Evolutionary conservation across 129 eudicot species (phyloP).

Genomic region (Oenanthe sinensis): DNA sequence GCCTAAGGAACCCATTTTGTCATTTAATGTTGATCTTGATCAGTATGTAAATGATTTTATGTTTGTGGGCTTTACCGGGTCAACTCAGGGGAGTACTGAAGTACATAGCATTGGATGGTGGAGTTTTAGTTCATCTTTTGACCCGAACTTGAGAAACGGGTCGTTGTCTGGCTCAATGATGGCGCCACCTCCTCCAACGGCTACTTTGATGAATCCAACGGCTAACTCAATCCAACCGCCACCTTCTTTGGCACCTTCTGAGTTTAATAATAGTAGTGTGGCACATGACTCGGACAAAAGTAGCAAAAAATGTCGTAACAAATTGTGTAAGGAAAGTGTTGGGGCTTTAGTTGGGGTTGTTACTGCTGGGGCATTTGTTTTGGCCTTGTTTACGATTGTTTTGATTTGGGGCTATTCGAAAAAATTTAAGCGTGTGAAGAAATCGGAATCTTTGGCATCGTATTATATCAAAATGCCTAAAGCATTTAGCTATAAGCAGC

Average conservation of each 20-base stretch:
- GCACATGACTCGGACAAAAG: conserved; percentile 8
- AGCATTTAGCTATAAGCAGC: conserved; percentile 72
- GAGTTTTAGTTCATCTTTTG: conserved; percentile 77
- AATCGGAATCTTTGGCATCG: conserved; percentile 34
- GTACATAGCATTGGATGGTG: conserved; percentile 81
- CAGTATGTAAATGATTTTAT: conserved; percentile 56
- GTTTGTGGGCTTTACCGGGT: conserved; percentile 82
- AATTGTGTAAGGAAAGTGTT: conserved; percentile 38
- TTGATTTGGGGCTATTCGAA: conserved; percentile 54
- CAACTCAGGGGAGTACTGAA: conserved; percentile 94
- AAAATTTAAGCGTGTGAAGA: conserved; percentile 30
- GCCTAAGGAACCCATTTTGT: conserved; percentile 54
- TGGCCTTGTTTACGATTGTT: conserved; percentile 45
- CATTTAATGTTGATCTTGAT: conserved; percentile 36
- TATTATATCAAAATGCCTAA: conserved; percentile 81
- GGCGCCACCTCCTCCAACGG: conserved; percentile 47
- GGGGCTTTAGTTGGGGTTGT: conserved; percentile 81
- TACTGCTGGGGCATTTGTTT: conserved; percentile 67
- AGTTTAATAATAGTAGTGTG: conserved; percentile 15
- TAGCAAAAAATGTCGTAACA: conserved; percentile 33
- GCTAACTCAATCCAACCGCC: conserved; percentile 30
- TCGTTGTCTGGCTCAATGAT: conserved; percentile 10
- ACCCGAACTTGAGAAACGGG: conserved; percentile 18
- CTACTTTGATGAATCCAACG: conserved; percentile 39
- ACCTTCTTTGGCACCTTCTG: conserved; percentile 35